phyloP scores from a whole-genome alignment of 2,329 filamentous ascomycete species.

The Trichoderma koningiopsis region DNA sequence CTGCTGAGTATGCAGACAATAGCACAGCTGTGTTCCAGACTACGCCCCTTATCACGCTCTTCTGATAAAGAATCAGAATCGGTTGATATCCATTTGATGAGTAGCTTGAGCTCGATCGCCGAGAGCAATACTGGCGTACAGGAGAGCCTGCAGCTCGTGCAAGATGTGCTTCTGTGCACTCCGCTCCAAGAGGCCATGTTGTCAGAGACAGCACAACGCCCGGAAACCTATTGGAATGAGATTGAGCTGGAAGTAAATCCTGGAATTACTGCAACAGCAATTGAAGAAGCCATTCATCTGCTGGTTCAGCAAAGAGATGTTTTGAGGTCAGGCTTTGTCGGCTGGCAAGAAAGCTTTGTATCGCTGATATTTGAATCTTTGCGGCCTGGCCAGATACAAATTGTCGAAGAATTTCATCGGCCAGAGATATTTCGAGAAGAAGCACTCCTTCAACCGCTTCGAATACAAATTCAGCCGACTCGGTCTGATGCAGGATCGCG shows the following conservation, averaged over 20 bases:
- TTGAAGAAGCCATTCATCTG: constrained; percentile 52
- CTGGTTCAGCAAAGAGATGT: constrained; percentile 63
- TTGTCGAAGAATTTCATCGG: constrained; percentile 42
- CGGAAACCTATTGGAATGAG: constrained; percentile 74
- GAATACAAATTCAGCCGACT: constrained; percentile 54
- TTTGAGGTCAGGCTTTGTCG: constrained; percentile 72
- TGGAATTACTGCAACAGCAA: constrained; percentile 37
- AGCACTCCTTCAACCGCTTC: constrained; percentile 59
- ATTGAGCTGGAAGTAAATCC: constrained; percentile 63
- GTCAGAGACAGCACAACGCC: constrained; percentile 64
- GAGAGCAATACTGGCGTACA: constrained; percentile 27
- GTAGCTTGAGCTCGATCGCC: constrained; percentile 29
- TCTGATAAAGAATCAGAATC: neutral
- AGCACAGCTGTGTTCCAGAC: constrained; percentile 33
- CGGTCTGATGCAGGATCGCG: constrained; percentile 32
- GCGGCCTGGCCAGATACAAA: constrained; percentile 44
- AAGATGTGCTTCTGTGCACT: constrained; percentile 64
- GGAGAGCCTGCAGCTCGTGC: constrained; percentile 34
- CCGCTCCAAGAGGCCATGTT: constrained; percentile 80
- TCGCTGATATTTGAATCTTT: constrained; percentile 62
- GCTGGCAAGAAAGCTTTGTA: constrained; percentile 45
- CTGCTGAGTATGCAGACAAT: constrained; percentile 60
- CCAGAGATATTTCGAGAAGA: constrained; percentile 44
- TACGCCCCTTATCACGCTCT: neutral
- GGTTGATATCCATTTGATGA: constrained; percentile 29